Evolutionary conservation across 768 basidiomycete species (phyloP).

Genomic region (Podaxis pistillaris): DNA sequence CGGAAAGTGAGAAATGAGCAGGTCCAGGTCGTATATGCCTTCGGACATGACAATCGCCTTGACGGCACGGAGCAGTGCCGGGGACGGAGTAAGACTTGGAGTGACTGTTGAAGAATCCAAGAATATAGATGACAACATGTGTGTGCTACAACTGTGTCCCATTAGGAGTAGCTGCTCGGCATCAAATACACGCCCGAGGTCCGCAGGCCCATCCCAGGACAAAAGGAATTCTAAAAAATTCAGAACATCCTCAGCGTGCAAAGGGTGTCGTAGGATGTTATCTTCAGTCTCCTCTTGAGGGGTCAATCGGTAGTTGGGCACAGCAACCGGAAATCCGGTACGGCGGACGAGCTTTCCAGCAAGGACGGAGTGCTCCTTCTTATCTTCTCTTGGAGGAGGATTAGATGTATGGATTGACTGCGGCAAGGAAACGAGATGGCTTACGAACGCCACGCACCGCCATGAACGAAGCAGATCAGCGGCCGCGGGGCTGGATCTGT

Average conservation of each 20-base stretch:
- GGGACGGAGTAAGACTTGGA: constrained; percentile 45
- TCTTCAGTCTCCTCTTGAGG: constrained; percentile 33
- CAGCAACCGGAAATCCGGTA: constrained; percentile 58
- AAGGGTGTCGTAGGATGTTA: constrained; percentile 57
- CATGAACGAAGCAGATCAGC: constrained; percentile 76
- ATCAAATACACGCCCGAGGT: constrained; percentile 31
- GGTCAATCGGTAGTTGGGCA: constrained; percentile 81
- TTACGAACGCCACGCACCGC: constrained; percentile 82
- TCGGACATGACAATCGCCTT: constrained; percentile 64
- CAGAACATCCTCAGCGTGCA: constrained; percentile 67
- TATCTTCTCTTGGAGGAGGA: constrained; percentile 59
- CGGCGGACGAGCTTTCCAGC: constrained; percentile 50
- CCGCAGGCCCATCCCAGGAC: constrained; percentile 40
- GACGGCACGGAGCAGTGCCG: constrained; percentile 39
- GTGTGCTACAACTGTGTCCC: constrained; percentile 82
- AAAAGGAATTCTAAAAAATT: constrained; percentile 58
- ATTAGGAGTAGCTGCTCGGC: constrained; percentile 51
- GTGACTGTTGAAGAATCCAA: constrained; percentile 46
- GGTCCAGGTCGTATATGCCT: constrained; percentile 76
- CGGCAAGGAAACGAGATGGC: constrained; percentile 23
- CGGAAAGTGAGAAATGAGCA: constrained; percentile 63
- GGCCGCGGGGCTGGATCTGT: constrained; percentile 21
- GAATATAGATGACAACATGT: constrained; percentile 74
- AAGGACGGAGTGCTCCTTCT: constrained; percentile 52
- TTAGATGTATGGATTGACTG: not conserved